Evolutionary conservation across 345 rosid genomes (phyloP), one percentile per base, ranked within the genome.

Genomic region (Brassica nigra): DNA sequence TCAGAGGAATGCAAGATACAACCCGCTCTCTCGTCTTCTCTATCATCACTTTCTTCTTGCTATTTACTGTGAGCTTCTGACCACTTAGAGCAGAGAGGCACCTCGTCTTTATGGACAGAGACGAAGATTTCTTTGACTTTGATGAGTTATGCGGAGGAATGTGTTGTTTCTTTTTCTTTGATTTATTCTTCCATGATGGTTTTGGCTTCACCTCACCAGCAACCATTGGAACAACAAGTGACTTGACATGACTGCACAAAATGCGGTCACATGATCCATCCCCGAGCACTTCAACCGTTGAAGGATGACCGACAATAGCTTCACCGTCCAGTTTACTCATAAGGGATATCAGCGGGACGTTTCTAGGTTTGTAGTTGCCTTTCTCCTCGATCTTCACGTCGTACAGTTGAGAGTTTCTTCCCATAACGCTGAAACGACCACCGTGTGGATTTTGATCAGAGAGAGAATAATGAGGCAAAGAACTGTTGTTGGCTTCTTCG

Each of bases 321-420:
- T 89, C 88, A 29, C 95, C 88, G 61, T 89, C 87, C 80, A 87
- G 52, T 85, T 88, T 93, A 82, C 98, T 91, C 91, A 85, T 87
- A 2, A 95, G 95, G 67, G 99, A 95, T 76, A 95, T 92, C 79
- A 95, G 61, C 0, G 98, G 99, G 69, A 93, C 99, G 76, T 89
- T 86, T 14, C 85, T 85, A 10, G 93, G 93, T 81, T 84, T 85
- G 63, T 88, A 88, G 84, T 80, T 81, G 36, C 86, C 90, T 80
- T 91, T 88, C 52, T 89, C 97, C 80, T 87, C 92, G 27, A 93
- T 86, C 82, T 87, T 81, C 61, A 95, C 91, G 57, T 93, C 89
- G 75, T 84, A 89, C 33, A 95, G 83, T 31, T 84, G 82, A 63
- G 88, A 82, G 42, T 80, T 83, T 78, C 88, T 83, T 34, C 57